Evolutionary conservation across 441 rosid species (phyloP), one percentile per base, ranked within the genome.

Genomic region (Erodium moschatum): DNA sequence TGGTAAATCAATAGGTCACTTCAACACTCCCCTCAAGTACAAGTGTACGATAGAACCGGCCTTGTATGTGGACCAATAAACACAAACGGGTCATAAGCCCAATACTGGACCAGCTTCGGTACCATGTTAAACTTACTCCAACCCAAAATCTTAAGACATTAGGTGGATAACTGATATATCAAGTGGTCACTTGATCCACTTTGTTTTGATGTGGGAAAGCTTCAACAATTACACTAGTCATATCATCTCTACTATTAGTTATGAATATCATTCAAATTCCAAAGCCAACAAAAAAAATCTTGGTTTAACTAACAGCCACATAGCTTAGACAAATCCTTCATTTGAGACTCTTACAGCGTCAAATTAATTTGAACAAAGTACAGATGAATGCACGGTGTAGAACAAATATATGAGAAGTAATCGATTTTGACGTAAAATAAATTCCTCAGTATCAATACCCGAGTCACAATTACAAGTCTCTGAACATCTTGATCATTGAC

Each of bases 381-480:
- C 15, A 24, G 1, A 24, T 61, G 35, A 21, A 61, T 4, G 35
- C 35, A 61, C 12, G 35, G 24, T 61, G 7, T 24, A 12, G 21
- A 11, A 10, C 6, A 61, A 10, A 29, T 29, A 29, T 60, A 46
- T 46, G 52, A 46, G 52, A 42, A 42, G 12, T 12, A 46, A 12
- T 46, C 15, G 2, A 46, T 5, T 46, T 46, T 46, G n/a, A 13
- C 13, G 4, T 46, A 46, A 46, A 21, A 61, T 12, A 10, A 61
- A 61, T 27, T 9, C n/a, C 16, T 24, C 33, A 21, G 7, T 1
- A 21, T 4, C 24, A 68, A 60, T 88, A 91, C 97, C 97, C 87
- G 97, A 68, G 97, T 91, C 64, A 91, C 99, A 76, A 91, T 94
- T 68, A 94, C 95, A 61, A 95, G 97, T 72, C 91, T 89, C 67